These are phyloP conservation scores for Aspergillus sp. DNA, from an alignment of 2,329 filamentous ascomycete genomes.

Conservation along the genomic window DNA sequence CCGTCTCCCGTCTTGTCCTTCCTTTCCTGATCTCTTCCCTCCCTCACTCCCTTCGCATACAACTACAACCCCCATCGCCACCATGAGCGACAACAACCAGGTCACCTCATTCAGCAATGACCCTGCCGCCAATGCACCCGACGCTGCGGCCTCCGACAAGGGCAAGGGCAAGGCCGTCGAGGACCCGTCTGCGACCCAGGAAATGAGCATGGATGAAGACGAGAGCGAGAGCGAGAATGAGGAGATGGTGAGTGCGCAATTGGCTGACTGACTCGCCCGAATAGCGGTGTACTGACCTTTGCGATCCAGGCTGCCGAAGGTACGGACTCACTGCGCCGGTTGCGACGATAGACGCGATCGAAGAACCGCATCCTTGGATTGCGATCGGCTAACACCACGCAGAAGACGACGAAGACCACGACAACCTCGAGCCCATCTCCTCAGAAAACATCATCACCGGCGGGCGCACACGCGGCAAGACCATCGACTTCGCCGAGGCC, in stretches of 20 bases:
- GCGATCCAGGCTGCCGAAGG: background rate
- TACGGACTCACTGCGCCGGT: background rate
- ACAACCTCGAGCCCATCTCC: slow-evolving; percentile 87
- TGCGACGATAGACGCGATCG: background rate
- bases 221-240: slow-evolving; percentile 45
- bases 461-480: slow-evolving; percentile 75
- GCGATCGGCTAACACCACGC: slow-evolving; percentile 1
- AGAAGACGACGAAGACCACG: slow-evolving; percentile 55
- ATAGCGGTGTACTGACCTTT: no score
- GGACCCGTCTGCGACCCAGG: slow-evolving; percentile 42
- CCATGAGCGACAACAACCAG: slow-evolving; percentile 28
- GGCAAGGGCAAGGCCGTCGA: slow-evolving; percentile 73
- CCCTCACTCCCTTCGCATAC: no score
- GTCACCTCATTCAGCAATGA: slow-evolving; percentile 19
- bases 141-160: slow-evolving; percentile 51
- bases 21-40: no score
- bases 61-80: no score
- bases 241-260: slow-evolving; percentile 31
- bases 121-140: slow-evolving; percentile 32
- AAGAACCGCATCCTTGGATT: background rate
- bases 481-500: slow-evolving; percentile 89
- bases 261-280: no score
- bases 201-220: slow-evolving; percentile 64
- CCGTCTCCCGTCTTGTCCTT: no score
- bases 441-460: slow-evolving; percentile 72